Evolutionary conservation across 1,284 basidiomycete genomes (phyloP), one percentile per base, ranked within the genome.

Genomic region (Cutaneotrichosporon mucoides): DNA sequence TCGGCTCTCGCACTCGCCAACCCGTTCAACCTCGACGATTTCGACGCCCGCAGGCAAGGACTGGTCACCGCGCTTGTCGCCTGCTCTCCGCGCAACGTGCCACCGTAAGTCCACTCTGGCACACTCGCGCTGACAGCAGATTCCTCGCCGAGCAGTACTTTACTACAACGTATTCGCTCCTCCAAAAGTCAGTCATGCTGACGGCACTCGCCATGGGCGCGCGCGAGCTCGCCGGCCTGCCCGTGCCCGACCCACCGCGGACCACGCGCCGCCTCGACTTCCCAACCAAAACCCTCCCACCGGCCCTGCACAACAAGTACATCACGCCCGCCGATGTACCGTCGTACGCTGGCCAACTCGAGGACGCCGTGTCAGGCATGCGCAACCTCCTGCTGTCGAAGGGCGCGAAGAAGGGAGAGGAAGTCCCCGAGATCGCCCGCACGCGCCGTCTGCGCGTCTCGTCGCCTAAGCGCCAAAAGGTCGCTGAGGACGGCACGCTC

Each of bases 141-240:
- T 83, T 84, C 50, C 80, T 95, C n/a, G 86, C 89, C 48, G 91
- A 97, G 72, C 90, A 96, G 70, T 91, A 92, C 76, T 98, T 97
- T 79, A 86, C 87, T 61, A 88, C 89, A 53, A 90, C 94, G 66
- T 97, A 95, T 75, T 92, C 92, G 0, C 84, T 85, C 5, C 84
- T 86, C 24, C 92, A 98, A 70, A 86, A 93, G 10, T 87, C 85
- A 61, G 84, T 85, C 5, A 92, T 95, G 71, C 82, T 98, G 37
- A 91, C 89, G 55, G 88, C 91, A 0, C 79, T 99, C 1, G 91
- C 89, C 0, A 77, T 92, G 51, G 90, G 90, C 4, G 90, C 91
- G 4, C 81, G 90, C 55, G 92, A 96, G 71, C 81, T 96, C 5
- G 88, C 92, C 0, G 86, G 85, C 0, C 79, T 93, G 1, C 81